phyloP scores from a whole-genome alignment of 441 rosid genomes.

The Populus hybrid region DNA sequence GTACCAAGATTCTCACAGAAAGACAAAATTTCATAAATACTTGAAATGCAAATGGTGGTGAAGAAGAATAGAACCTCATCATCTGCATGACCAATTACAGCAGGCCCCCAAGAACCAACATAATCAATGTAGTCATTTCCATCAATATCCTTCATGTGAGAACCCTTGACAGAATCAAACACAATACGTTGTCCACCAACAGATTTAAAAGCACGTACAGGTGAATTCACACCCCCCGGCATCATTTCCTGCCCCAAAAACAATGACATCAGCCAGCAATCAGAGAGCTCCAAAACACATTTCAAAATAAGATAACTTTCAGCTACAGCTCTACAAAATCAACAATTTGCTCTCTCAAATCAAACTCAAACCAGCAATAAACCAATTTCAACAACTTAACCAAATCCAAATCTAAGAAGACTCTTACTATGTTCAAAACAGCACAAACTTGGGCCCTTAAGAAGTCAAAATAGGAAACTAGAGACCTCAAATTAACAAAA shows the following conservation, averaged over 20 bases:
- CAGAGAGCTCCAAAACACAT: not conserved
- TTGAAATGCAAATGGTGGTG: not conserved
- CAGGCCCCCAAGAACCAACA: slow-evolving; percentile 95
- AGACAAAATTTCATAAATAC: not conserved
- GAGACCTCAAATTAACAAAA: not conserved
- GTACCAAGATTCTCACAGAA: too few species aligned
- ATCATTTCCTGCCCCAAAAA: slow-evolving; percentile 58
- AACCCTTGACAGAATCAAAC: slow-evolving; percentile 89
- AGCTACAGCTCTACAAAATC: not conserved
- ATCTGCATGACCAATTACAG: slow-evolving; percentile 94
- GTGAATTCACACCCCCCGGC: slow-evolving; percentile 98
- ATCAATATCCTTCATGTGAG: slow-evolving; percentile 94
- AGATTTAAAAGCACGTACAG: slow-evolving; percentile 92
- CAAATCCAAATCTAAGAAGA: not conserved
- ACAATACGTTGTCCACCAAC: slow-evolving; percentile 92
- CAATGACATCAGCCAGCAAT: not conserved
- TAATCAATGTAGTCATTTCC: slow-evolving; percentile 89
- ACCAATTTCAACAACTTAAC: not conserved
- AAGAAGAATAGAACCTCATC: slow-evolving; percentile 53
- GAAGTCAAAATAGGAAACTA: not conserved
- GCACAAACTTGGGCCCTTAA: not conserved
- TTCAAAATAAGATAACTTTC: not conserved
- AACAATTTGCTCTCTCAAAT: not conserved
- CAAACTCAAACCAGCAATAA: not conserved
- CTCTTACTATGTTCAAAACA: not conserved